These are phyloP conservation scores for Podaxis mareebaensis DNA, from an alignment of 768 basidiomycete genomes.

Conservation along the genomic window DNA sequence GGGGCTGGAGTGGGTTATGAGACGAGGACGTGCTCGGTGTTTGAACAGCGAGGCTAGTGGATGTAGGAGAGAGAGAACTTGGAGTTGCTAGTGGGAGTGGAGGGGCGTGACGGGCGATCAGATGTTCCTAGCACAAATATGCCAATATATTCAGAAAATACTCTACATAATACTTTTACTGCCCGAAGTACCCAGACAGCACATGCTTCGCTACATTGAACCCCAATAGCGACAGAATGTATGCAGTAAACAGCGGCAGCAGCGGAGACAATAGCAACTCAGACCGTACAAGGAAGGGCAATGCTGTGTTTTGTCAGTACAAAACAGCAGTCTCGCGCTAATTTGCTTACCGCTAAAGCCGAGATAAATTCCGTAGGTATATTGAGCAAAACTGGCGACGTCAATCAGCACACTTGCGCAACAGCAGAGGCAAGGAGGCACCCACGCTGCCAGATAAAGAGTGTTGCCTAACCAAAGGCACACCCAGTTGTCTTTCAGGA, in stretches of 20 bases:
- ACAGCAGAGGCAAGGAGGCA: conserved; percentile 18
- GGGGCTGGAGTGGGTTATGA: conserved; percentile 15
- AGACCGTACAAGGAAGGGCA: conserved; percentile 92
- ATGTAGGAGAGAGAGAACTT: conserved; percentile 11
- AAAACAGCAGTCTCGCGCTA: neutral
- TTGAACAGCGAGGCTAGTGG: conserved; percentile 16
- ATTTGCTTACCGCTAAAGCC: conserved; percentile 70
- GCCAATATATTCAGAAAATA: conserved; percentile 13
- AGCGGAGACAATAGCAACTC: conserved; percentile 91
- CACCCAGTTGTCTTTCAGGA: conserved; percentile 89
- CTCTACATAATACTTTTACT: conserved; percentile 12
- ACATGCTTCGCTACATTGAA: conserved; percentile 88
- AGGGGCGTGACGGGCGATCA: conserved; percentile 13
- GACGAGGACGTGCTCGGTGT: conserved; percentile 15
- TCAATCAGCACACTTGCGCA: conserved; percentile 9
- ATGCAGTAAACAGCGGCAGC: conserved; percentile 82
- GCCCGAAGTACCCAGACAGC: conserved; percentile 73
- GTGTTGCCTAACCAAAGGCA: conserved; percentile 93
- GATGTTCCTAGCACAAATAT: conserved; percentile 10
- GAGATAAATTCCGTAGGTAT: conserved; percentile 88
- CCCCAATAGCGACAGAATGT: conserved; percentile 83
- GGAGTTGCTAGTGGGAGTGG: conserved; percentile 9
- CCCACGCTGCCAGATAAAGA: conserved; percentile 83
- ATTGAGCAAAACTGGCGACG: conserved; percentile 71
- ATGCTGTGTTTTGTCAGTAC: conserved; percentile 45